Evolutionary conservation across 257 asterid species (phyloP), one percentile per base, ranked within the genome.

Genomic region (Forsythia suspensa): DNA sequence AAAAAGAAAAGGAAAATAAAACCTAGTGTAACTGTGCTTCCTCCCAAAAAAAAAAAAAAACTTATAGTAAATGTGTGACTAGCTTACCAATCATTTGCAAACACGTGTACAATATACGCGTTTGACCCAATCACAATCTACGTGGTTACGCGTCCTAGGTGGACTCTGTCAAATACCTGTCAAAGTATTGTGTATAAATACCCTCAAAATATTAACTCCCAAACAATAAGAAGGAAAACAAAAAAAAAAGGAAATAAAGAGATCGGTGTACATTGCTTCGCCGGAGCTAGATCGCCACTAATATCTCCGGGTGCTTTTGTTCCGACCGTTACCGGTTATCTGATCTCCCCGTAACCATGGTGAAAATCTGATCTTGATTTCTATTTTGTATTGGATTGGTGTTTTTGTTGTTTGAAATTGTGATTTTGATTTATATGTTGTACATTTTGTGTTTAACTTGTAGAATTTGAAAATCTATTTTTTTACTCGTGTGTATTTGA

Each of bases 281-380:
- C 83, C 80, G 85, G 84, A 71, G 84, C 65, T 67, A n/a, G 39
- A 73, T 70, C 69, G 24, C 73, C 73, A 42, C 71, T 79, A 75
- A 63, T 74, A 70, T 79, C 82, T 82, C 84, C 84, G 81, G 83
- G 77, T 51, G 24, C 70, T 72, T 5, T 29, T 51, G 42, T 76
- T 80, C 65, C 66, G 13, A 70, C 55, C 79, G 43, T 73, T 12
- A 2, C 61, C 39, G 37, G 79, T 51, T 44, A 55, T 8, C 84
- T 68, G 77, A 82, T 80, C 88, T 88, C 86, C 63, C 80, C 18
- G 80, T 71, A 21, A 80, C 34, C 75, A 90, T 90, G 95, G 92
- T 90, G 82, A 72, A 40, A 16, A 44, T 37, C 63, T n/a, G 38
- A 8, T 76, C 21, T 16, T 15, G 2, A 38, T 21, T 3, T 15